phyloP scores from a whole-genome alignment of 116 monocot genomes.

The Papilionanthe hybrid region DNA sequence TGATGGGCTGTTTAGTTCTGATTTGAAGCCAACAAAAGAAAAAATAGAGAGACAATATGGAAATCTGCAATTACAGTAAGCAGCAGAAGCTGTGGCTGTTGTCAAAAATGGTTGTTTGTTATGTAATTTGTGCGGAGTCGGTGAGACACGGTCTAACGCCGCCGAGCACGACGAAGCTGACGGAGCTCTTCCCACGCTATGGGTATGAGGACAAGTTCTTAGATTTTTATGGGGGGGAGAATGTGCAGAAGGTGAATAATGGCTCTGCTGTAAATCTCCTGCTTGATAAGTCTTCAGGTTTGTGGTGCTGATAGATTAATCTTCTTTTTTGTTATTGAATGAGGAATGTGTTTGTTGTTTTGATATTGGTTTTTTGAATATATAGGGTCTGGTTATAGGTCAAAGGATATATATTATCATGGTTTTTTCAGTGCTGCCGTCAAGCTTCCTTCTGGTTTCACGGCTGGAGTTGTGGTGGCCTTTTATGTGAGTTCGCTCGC shows the following conservation, averaged over 20 bases:
- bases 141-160: constrained; percentile 14
- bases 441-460: constrained; percentile 50
- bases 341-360: not conserved
- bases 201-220: constrained; percentile 29
- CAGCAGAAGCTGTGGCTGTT: not conserved
- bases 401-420: constrained; percentile 38
- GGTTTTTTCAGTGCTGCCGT: constrained; percentile 71
- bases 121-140: not conserved
- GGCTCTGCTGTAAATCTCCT: constrained; percentile 28
- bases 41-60: not conserved
- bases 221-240: constrained; percentile 26
- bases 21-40: not conserved
- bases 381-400: constrained; percentile 51
- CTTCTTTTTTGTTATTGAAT: not conserved
- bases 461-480: constrained; percentile 68
- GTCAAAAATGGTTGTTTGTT: not conserved
- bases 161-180: constrained; percentile 15
- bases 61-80: not conserved
- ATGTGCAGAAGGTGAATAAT: constrained; percentile 24
- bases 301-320: too few species aligned
- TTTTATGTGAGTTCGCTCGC: constrained; percentile 55
- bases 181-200: constrained; percentile 30
- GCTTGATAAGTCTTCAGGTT: constrained; percentile 34
- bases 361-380: not conserved
- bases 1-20: not conserved